Percentiles rank a stretch among this genome's conserved stretches.
phyloP scores from a whole-genome alignment of 768 basidiomycete species.

The Tubosaeta brunneosetosa region DNA sequence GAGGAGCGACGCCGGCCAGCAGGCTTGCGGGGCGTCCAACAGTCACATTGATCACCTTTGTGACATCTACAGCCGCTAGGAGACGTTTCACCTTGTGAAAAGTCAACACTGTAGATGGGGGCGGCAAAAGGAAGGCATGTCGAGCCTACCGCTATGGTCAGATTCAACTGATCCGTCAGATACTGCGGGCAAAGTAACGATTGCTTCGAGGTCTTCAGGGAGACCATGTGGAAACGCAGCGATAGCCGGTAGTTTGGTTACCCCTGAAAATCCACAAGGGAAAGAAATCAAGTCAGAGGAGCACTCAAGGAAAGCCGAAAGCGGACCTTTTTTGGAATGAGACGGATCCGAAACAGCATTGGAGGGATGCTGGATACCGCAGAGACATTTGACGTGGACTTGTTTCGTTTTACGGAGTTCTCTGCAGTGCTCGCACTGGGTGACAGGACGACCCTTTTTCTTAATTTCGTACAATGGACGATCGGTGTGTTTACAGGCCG shows the following conservation, averaged over 20 bases:
- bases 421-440: conserved; percentile 51
- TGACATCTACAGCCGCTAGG: conserved; percentile 46
- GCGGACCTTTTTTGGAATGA: conserved; percentile 62
- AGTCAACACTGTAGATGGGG: conserved; percentile 41
- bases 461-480: conserved; percentile 79
- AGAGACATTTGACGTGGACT: conserved; percentile 43
- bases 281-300: conserved; percentile 1
- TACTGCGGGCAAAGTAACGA: conserved; percentile 29
- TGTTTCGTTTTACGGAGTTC: conserved; percentile 43
- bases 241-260: conserved; percentile 56
- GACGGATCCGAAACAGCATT: conserved; percentile 19
- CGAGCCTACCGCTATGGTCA: conserved; percentile 62
- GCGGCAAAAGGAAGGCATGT: conserved; percentile 39
- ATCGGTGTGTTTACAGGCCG: conserved; percentile 83
- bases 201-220: conserved; percentile 61
- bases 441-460: conserved; percentile 58
- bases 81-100: conserved; percentile 42
- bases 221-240: conserved; percentile 82
- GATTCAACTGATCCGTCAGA: conserved; percentile 56
- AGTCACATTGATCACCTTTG: conserved; percentile 48
- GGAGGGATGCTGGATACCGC: conserved; percentile 37
- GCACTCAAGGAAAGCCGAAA: not conserved
- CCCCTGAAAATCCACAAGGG: conserved; percentile 39
- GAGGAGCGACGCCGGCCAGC: conserved; percentile 34
- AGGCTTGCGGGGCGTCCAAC: conserved; percentile 49